Conservation (phyloP, 257 asterid genomes). For the Orobanche coerulescens region DNA sequence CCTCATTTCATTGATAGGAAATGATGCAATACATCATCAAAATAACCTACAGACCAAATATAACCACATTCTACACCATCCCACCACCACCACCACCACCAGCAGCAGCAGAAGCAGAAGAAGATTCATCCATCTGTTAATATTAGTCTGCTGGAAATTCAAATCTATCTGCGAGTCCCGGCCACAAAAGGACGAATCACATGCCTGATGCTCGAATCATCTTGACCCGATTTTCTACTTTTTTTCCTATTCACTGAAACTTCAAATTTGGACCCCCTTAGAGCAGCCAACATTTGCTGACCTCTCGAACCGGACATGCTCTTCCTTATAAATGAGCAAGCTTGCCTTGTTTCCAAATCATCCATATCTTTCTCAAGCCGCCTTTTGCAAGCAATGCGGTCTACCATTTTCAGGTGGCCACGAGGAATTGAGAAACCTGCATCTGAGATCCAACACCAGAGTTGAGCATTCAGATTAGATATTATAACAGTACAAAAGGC, state of each 20-base stretch:
- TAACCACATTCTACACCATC: too few species aligned
- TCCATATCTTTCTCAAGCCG: slow-evolving; percentile 51
- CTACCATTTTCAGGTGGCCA: slow-evolving; percentile 27
- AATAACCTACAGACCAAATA: too few species aligned
- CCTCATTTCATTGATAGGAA: too few species aligned
- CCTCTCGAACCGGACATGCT: slow-evolving; percentile 45
- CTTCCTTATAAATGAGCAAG: slow-evolving; percentile 36
- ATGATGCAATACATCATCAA: too few species aligned
- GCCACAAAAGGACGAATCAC: slow-evolving; percentile 26
- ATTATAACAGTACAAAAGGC: neutral
- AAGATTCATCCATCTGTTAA: neutral
- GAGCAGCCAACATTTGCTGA: slow-evolving; percentile 53
- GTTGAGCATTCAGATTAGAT: slow-evolving; percentile 4
- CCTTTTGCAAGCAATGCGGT: slow-evolving; percentile 50
- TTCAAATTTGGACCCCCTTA: slow-evolving; percentile 32
- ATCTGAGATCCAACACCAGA: slow-evolving; percentile 26
- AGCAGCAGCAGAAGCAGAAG: too few species aligned
- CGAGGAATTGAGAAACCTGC: slow-evolving; percentile 32
- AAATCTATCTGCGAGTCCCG: slow-evolving; percentile 23
- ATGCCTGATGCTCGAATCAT: slow-evolving; percentile 23
- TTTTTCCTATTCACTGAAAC: slow-evolving; percentile 44
- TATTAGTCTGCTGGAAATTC: slow-evolving; percentile 17
- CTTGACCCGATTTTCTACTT: slow-evolving; percentile 28
- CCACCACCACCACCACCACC: too few species aligned
- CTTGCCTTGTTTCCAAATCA: slow-evolving; percentile 48